Evolutionary conservation across 1,284 basidiomycete species (phyloP), one percentile per base, ranked within the genome.

Genomic region (Gomphus bonarii): DNA sequence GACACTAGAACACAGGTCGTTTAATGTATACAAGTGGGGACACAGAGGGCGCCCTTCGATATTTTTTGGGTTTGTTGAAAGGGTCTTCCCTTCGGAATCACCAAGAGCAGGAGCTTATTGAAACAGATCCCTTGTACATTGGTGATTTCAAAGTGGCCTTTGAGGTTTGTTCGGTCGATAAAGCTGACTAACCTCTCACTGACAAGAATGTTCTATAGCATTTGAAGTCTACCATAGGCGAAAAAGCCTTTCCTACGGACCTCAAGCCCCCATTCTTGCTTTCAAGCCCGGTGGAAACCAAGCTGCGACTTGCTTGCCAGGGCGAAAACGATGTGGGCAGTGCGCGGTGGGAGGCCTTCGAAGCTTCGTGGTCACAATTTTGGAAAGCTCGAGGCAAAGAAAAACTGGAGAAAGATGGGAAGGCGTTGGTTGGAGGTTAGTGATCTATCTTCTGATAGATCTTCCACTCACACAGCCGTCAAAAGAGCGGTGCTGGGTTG

Each of bases 121-220:
- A 64, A 33, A 73, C 74, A 40, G 84, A 87, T 62, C 84, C 81
- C 61, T 72, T 85, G 1, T 85, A 80, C 61, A 65, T 91, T 18
- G 88, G 89, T 58, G 88, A 91, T 67, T 90, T 91, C 63, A 77
- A 81, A 36, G 80, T 85, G n/a, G 84, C 88, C 14, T 80, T 84
- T 60, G 76, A 79, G 64, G 88, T 90, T 63, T 46, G 74, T 63
- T 40, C 22, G 11, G 18, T 38, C 40, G 42, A 25, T 54, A 20
- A 25, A 60, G 33, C 16, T n/a, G 52, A 50, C 25, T 48, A 58
- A 60, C 22, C 20, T 16, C 9, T 40, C 16, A 38, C 52, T 50
- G 54, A 58, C 14, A 63, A 48, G 49, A 51, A 57, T 20, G 3
- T 54, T 57, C 57, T 43, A 35, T 57, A 90, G 87, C 86, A 90